Evolutionary conservation across 495 filamentous ascomycete genomes (phyloP), one percentile per base, ranked within the genome.

Genomic region (Rostrohypoxylon terebratum): DNA sequence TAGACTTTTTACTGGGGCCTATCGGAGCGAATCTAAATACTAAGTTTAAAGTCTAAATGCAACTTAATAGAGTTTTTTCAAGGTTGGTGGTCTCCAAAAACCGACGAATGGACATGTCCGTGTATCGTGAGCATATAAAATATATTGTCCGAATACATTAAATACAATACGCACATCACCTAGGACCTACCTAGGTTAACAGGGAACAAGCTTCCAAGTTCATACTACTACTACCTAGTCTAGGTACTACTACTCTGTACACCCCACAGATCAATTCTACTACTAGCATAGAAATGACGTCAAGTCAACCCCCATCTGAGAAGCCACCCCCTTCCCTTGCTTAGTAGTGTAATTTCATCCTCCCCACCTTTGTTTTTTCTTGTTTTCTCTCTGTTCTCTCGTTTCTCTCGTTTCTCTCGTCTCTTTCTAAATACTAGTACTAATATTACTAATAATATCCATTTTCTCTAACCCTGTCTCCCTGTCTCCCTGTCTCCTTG

Each of bases 271-370:
- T 50, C 47, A 23, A 50, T 25, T 50, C 9, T 50, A 50, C 28
- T 28, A 23, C 54, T 31, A 54, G 16, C 40, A 10, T 18, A 18
- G 18, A 4, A 14, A 34, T 60, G 54, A 70, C 61, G 61, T 69
- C 25, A 59, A 53, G 61, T 69, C 25, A 59, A 53, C 59, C 60
- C 45, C 54, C 68, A 70, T 64, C 18, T 60, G 47, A 36, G 68
- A 70, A 60, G 68, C 68, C 64, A 44, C 64, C 64, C 64, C 64
- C 59, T 63, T 38, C 59, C 59, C 59, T 68, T 8, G 28, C 23
- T n/a, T n/a, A n/a, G n/a, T n/a, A n/a, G n/a, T n/a, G n/a, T 20
- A 44, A 40, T 42, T 36, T 42, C 38, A 42, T 14, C 13, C 14
- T n/a, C 13, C 13, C 38, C 38, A 14, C 38, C 38, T 50, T 36